Evolutionary conservation across 2,329 filamentous ascomycete species (phyloP).

Genomic region (Plectosphaerella cucumerina): DNA sequence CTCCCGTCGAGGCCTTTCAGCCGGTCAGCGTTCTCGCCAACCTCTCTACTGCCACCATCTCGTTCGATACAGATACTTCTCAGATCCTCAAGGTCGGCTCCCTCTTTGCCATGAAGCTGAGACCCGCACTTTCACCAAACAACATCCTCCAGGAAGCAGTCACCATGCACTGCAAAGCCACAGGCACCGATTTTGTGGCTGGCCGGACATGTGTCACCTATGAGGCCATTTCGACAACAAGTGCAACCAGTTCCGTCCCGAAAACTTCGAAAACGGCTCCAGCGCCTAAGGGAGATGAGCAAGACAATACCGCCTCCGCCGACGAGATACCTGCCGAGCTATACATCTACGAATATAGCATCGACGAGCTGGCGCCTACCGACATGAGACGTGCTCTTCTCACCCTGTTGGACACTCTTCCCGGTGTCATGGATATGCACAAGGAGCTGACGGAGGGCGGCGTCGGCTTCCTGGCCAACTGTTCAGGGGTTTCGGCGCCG

Average conservation of each 20-base stretch:
- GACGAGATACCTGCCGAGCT: conserved; percentile 7
- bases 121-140: too few species aligned
- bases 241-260: not conserved
- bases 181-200: not conserved
- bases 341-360: conserved; percentile 47
- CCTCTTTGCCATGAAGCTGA: too few species aligned
- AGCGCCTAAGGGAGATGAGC: not conserved
- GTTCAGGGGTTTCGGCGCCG: conserved; percentile 57
- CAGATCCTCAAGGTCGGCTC: too few species aligned
- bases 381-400: conserved; percentile 43
- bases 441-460: conserved; percentile 36
- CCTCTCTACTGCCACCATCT: not conserved
- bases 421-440: conserved; percentile 56
- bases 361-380: conserved; percentile 46
- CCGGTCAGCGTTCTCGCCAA: not conserved
- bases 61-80: not conserved
- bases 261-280: not conserved
- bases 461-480: conserved; percentile 34
- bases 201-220: not conserved
- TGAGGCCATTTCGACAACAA: not conserved
- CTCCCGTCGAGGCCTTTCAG: not conserved
- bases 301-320: not conserved
- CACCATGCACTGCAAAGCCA: conserved; percentile 10
- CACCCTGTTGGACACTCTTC: conserved; percentile 54
- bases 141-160: too few species aligned